Evolutionary conservation across 768 basidiomycete species (phyloP).

Genomic region (Dentipellis fragilis): DNA sequence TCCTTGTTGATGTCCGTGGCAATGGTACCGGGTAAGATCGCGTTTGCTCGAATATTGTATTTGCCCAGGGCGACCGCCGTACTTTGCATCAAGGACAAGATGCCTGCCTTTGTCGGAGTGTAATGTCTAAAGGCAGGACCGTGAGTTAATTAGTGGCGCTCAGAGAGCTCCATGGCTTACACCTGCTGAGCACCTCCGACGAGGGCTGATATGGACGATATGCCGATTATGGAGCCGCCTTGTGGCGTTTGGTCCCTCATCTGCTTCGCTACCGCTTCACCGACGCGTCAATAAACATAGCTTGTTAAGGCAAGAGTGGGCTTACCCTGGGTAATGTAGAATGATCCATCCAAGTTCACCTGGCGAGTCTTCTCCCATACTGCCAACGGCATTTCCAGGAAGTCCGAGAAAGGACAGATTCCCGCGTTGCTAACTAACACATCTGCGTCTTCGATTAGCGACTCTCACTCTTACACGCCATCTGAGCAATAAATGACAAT

Average conservation of each 20-base stretch:
- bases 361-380: slow-evolving; percentile 57
- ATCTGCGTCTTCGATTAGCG: slow-evolving; percentile 17
- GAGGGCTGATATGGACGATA: slow-evolving; percentile 71
- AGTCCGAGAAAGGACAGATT: slow-evolving; percentile 72
- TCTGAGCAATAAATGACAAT: slow-evolving; percentile 12
- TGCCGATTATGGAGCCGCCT: slow-evolving; percentile 66
- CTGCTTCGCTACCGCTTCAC: slow-evolving; percentile 55
- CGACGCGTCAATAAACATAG: slow-evolving; percentile 1
- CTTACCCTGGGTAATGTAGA: slow-evolving; percentile 54
- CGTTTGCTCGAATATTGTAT: slow-evolving; percentile 64
- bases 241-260: slow-evolving; percentile 62
- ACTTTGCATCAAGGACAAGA: slow-evolving; percentile 71
- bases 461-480: neutral
- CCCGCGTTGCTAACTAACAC: slow-evolving; percentile 50
- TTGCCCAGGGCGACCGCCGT: slow-evolving; percentile 72
- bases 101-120: slow-evolving; percentile 72
- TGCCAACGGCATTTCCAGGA: slow-evolving; percentile 56
- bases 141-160: neutral
- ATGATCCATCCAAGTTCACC: slow-evolving; percentile 70
- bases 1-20: slow-evolving; percentile 73
- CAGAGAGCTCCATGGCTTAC: slow-evolving; percentile 20
- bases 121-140: slow-evolving; percentile 40
- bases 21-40: slow-evolving; percentile 68
- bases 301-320: neutral
- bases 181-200: slow-evolving; percentile 69